Conservation (phyloP, 345 rosid species). For the Bruguiera parviflora region DNA sequence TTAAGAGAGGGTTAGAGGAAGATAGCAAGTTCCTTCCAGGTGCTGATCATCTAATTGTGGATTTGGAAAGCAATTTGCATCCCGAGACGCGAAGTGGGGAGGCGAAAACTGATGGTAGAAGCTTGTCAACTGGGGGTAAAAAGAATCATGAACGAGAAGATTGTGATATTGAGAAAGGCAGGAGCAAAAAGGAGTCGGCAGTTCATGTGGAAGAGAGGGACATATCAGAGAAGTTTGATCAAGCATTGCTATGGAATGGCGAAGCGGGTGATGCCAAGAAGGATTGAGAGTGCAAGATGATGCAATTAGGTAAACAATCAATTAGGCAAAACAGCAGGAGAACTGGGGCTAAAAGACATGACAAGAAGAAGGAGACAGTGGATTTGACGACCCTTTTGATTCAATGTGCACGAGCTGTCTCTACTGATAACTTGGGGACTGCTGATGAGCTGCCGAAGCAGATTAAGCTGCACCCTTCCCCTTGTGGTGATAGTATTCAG, state of each 20-base stretch:
- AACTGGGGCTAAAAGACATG: constrained; percentile 46
- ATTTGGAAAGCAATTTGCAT: constrained; percentile 20
- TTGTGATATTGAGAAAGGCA: constrained; percentile 41
- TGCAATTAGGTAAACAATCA: constrained; percentile 30
- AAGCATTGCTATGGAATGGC: constrained; percentile 44
- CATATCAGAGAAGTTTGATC: constrained; percentile 69
- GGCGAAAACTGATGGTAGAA: constrained; percentile 19
- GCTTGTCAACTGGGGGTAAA: constrained; percentile 34
- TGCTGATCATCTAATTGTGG: constrained; percentile 38
- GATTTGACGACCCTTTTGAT: constrained; percentile 77
- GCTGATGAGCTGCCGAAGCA: constrained; percentile 21
- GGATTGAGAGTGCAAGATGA: constrained; percentile 13
- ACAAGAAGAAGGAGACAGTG: constrained; percentile 59
- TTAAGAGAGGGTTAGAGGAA: constrained; percentile 75
- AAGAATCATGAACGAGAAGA: constrained; percentile 53
- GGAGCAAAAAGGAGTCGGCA: constrained; percentile 58
- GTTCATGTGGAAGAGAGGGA: constrained; percentile 48
- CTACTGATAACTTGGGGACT: constrained; percentile 11
- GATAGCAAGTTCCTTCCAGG: constrained; percentile 79
- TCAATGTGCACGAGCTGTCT: constrained; percentile 61
- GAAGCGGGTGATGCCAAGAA: background rate
- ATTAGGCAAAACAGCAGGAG: constrained; percentile 44
- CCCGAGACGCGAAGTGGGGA: constrained; percentile 12
- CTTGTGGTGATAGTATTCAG: constrained; percentile 17
- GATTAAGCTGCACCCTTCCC: constrained; percentile 18